Base-by-base conservation (phyloP, 306 rosid species). In the Vigna mungo region DNA sequence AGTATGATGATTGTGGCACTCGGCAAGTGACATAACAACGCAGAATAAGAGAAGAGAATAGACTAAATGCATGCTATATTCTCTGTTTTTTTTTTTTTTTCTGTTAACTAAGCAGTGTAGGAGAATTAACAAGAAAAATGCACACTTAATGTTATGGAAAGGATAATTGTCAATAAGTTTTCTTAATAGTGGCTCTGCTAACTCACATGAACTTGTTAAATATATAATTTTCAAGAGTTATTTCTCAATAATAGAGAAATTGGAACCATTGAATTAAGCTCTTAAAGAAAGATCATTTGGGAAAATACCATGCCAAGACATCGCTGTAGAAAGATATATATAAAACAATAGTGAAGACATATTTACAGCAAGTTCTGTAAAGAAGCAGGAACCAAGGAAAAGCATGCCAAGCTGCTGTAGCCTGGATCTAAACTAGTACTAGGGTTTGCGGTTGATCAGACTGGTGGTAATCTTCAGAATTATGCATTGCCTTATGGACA, bases 111-210 rank as follows among this genome's bases (percentile, higher is more conserved):
- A 36, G 16, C 52, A 55, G 16, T 56, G 71, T n/a, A 27, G 64
- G 46, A 37, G 34, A 70, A 49, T 62, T 37, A 71, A 79, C 61
- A 65, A 36, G 20, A 80, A 80, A 67, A 58, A 6, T 46, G 21
- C 21, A 56, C 10, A 27, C 23, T 56, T 46, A 67, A 9, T 34
- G 34, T 54, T 37, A 34, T 41, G 25, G 55, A 66, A 54, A 80
- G 12, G 30, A 74, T 66, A 47, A 7, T 47, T 58, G 23, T 36
- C 25, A 51, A 39, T 20, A 20, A 56, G n/a, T 56, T 21, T 34
- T 41, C 4, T 46, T 63, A 41, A 41, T 37, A 25, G 46, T 41
- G 20, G 16, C 68, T 15, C 16, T 61, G 68, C 21, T 49, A 48
- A 37, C 43, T 15, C n/a, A 18, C 2, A 16, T 60, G 60, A n/a